Base-by-base conservation (phyloP, 371 early-diverging fungal species). In the Enteropsectra breve region DNA sequence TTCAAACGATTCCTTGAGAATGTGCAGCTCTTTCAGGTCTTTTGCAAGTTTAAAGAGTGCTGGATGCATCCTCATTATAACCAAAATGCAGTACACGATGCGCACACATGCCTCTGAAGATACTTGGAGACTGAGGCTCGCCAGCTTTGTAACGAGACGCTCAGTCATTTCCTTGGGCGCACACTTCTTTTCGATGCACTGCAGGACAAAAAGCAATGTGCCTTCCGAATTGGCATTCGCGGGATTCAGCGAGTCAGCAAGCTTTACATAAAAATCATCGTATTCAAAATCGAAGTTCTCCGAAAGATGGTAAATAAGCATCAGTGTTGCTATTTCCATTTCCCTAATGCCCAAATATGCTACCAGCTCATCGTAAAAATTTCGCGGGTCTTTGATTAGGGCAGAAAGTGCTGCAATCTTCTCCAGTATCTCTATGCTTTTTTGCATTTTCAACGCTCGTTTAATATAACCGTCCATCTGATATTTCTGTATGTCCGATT, bases 61-160 rank as follows among this genome's bases (percentile, higher is more conserved):
- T 24, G 70, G 70, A 58, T 67, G 68, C 43, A 70, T 46, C 24
- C 70, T 56, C 37, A 70, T 43, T 28, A 68, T 55, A 32, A 55
- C 33, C 45, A 70, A 32, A 0, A 66, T 38, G 1, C 29, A 24
- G 45, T 66, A 70, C 28, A 70, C 30, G 5, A 66, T 43, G 38
- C 50, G 48, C 5, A 57, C 28, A 21, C 49, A 55, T 15, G 8
- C 18, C 0, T 46, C 30, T 26, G 70, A 56, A 13, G n/a, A n/a
- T 0, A 37, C 13, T n/a, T 49, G 21, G 3, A 55, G 18, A 4
- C 34, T 30, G 8, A 49, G 15, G 13, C 11, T 36, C 18, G 30
- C 29, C 5, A 70, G 37, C 46, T 52, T 70, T 24, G 29, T 32
- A 11, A 65, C 26, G 15, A 64, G 29, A 5, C 5, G 4, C 8